Evolutionary conservation across 306 rosid genomes (phyloP).

Genomic region (Dalbergia cochinchinensis): DNA sequence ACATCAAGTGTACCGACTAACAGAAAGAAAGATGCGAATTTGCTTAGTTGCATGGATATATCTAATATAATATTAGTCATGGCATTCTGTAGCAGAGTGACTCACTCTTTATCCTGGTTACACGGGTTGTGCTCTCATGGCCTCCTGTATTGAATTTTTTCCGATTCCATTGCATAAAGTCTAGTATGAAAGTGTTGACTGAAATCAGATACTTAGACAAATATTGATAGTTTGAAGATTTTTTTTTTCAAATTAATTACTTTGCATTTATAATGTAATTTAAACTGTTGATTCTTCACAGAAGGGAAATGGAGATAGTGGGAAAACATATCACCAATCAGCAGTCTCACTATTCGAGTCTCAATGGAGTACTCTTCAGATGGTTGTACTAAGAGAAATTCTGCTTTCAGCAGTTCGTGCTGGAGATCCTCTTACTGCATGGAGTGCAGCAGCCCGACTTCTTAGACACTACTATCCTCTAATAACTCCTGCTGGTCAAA

Average conservation of each 20-base stretch:
- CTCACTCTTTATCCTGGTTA: slow-evolving; percentile 10
- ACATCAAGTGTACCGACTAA: neutral
- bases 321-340: slow-evolving; percentile 82
- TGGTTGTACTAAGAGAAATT: slow-evolving; percentile 97
- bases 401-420: slow-evolving; percentile 93
- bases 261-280: slow-evolving; percentile 35
- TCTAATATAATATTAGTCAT: neutral
- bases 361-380: slow-evolving; percentile 97
- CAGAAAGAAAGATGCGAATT: neutral
- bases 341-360: slow-evolving; percentile 89
- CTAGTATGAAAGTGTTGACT: slow-evolving; percentile 10
- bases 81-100: slow-evolving; percentile 22
- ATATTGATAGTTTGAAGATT: slow-evolving; percentile 23
- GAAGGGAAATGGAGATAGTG: slow-evolving; percentile 82
- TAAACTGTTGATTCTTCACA: slow-evolving; percentile 51
- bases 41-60: neutral
- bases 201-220: slow-evolving; percentile 28
- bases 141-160: neutral
- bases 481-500: slow-evolving; percentile 93
- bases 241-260: neutral
- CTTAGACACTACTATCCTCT: slow-evolving; percentile 96
- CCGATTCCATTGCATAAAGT: neutral
- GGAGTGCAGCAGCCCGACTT: slow-evolving; percentile 97
- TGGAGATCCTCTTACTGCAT: slow-evolving; percentile 99
- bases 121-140: neutral